These are phyloP conservation scores for Xylaria sp. DNA, from an alignment of 2,329 filamentous ascomycete species.

Conservation along the genomic window DNA sequence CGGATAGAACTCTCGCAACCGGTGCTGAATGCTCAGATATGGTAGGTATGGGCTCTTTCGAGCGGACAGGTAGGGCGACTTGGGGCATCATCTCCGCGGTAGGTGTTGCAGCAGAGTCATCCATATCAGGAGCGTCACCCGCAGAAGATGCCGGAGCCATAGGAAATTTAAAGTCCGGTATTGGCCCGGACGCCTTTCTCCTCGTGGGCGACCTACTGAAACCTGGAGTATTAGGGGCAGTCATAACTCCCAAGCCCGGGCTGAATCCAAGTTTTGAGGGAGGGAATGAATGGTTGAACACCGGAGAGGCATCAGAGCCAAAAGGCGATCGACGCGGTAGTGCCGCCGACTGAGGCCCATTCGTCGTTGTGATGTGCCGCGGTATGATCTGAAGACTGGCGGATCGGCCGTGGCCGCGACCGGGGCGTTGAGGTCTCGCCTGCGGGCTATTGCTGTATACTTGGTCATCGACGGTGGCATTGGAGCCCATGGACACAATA, in stretches of 20 bases:
- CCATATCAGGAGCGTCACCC: constrained; percentile 47
- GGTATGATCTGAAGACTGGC: constrained; percentile 82
- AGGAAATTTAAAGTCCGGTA: constrained; percentile 69
- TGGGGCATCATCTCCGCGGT: constrained; percentile 50
- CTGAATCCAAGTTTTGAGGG: constrained; percentile 57
- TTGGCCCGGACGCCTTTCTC: constrained; percentile 54
- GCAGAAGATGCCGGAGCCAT: constrained; percentile 56
- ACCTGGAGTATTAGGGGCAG: constrained; percentile 58
- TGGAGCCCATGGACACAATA: constrained; percentile 79
- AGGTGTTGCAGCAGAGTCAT: constrained; percentile 57
- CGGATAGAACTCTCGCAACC: constrained; percentile 76
- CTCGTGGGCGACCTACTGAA: constrained; percentile 53
- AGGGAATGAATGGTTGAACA: constrained; percentile 64
- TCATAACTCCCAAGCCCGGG: constrained; percentile 55
- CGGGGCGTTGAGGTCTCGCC: constrained; percentile 60
- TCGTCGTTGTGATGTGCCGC: constrained; percentile 58
- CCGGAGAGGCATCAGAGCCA: constrained; percentile 58
- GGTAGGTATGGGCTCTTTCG: constrained; percentile 58
- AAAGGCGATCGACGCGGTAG: constrained; percentile 56
- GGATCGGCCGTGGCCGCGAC: constrained; percentile 77
- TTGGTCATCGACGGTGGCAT: constrained; percentile 59
- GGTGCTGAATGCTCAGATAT: constrained; percentile 69
- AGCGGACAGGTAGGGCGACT: constrained; percentile 52
- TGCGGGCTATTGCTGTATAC: constrained; percentile 55
- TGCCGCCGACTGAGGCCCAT: constrained; percentile 55